Percentiles rank a stretch among this genome's conserved stretches.
Conservation (phyloP, 2,329 filamentous ascomycete genomes). For the Phyllosticta citriasiana region DNA sequence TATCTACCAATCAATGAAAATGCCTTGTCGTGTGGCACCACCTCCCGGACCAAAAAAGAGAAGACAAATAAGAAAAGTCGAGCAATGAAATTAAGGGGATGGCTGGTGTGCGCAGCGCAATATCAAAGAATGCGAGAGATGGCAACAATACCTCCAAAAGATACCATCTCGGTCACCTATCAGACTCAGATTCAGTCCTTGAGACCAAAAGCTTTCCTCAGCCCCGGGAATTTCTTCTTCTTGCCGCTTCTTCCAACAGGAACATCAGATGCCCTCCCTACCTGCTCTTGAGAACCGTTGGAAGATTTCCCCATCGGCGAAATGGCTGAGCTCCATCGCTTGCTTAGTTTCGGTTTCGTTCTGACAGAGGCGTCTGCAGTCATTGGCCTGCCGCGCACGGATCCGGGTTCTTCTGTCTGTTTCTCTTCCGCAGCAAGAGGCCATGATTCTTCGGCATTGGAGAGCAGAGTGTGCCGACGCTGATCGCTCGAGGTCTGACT, state of each 20-base stretch:
- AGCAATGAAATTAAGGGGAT: background rate
- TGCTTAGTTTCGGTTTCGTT: constrained; percentile 12
- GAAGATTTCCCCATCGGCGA: background rate
- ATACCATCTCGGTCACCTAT: background rate
- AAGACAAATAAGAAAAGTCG: background rate
- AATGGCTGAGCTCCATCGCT: constrained; percentile 13
- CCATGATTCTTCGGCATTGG: constrained; percentile 30
- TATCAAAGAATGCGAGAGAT: background rate
- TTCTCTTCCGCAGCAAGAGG: constrained; percentile 31
- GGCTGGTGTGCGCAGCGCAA: background rate
- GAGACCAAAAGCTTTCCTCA: constrained; percentile 57
- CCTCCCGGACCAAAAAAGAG: background rate
- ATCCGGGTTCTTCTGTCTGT: constrained; percentile 13
- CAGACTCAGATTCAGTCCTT: constrained; percentile 33
- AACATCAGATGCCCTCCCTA: constrained; percentile 17
- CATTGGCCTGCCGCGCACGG: constrained; percentile 16
- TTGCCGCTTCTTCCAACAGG: constrained; percentile 29
- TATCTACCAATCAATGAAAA: background rate
- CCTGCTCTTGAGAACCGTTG: background rate
- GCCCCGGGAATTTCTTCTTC: constrained; percentile 58
- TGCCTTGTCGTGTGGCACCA: background rate
- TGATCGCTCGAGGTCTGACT: constrained; percentile 15
- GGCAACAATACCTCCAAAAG: background rate
- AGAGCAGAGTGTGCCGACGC: constrained; percentile 3
- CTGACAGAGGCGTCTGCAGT: constrained; percentile 22